phyloP scores from a whole-genome alignment of 176 grass and related monocot species.

The Carex kokanica region DNA sequence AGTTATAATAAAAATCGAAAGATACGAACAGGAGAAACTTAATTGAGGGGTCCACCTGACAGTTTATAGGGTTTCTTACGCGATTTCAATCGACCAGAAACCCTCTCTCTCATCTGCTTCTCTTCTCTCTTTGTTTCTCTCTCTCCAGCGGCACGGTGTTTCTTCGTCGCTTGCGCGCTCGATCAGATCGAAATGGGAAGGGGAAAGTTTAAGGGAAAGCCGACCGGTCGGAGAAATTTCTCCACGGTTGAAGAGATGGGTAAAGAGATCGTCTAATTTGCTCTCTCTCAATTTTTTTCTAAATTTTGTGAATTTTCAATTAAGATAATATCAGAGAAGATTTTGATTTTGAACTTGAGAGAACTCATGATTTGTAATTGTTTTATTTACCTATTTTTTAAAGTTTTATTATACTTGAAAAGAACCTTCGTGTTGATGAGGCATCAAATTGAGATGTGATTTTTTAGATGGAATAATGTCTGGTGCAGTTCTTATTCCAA shows the following conservation, averaged over 20 bases:
- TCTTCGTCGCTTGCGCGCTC: background rate
- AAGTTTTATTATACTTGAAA: background rate
- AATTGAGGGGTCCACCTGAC: background rate
- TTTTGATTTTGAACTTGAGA: background rate
- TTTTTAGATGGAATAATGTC: constrained; percentile 14
- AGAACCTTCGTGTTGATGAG: background rate
- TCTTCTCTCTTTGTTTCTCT: background rate
- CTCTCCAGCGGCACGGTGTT: constrained; percentile 9
- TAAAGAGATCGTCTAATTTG: constrained; percentile 21
- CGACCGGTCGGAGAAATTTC: constrained; percentile 71
- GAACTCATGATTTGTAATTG: background rate
- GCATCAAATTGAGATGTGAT: background rate
- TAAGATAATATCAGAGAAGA: background rate
- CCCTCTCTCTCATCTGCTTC: constrained; percentile 1
- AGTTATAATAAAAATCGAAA: background rate
- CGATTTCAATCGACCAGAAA: background rate
- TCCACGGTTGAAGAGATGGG: constrained; percentile 75
- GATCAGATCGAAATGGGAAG: constrained; percentile 49
- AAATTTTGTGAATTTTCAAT: background rate
- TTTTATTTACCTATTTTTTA: background rate
- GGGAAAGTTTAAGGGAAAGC: constrained; percentile 94
- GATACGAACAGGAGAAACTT: background rate
- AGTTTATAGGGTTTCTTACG: constrained; percentile 21
- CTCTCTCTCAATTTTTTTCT: background rate
- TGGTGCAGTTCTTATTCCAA: background rate